Conservation (phyloP, 2,329 filamentous ascomycete genomes). For the Fusarium sambucinum region DNA sequence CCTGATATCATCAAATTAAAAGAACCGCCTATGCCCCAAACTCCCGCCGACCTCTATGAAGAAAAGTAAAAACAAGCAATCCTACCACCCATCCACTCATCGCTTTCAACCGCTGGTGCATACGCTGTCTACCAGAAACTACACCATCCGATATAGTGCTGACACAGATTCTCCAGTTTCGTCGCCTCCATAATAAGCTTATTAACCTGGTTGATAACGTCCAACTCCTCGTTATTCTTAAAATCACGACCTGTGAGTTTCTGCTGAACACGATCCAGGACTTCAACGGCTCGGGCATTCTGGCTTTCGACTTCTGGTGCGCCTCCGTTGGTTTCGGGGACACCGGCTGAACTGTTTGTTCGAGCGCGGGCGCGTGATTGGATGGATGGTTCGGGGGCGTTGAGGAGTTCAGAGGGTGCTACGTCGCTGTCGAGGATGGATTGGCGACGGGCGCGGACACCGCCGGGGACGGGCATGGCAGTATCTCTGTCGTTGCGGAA, state of each 20-base stretch:
- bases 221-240: slow-evolving; percentile 84
- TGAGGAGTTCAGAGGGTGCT: slow-evolving; percentile 69
- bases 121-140: slow-evolving; percentile 84
- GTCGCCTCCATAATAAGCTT: slow-evolving; percentile 95
- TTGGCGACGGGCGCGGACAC: slow-evolving; percentile 69
- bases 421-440: slow-evolving; percentile 76
- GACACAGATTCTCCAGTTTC: slow-evolving; percentile 95
- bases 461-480: slow-evolving; percentile 62
- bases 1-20: neutral
- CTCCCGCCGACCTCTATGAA: neutral
- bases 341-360: slow-evolving; percentile 68
- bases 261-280: slow-evolving; percentile 90
- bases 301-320: slow-evolving; percentile 78
- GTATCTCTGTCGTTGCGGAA: slow-evolving; percentile 72
- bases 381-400: slow-evolving; percentile 60
- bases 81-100: neutral
- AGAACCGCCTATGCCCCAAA: neutral
- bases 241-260: slow-evolving; percentile 97
- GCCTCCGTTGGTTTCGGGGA: slow-evolving; percentile 54
- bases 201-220: slow-evolving; percentile 89
- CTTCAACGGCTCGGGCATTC: slow-evolving; percentile 92
- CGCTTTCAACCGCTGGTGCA: neutral
- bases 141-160: slow-evolving; percentile 99
- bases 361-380: slow-evolving; percentile 65
- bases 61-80: neutral